These are phyloP conservation scores for Candida corydali DNA, from an alignment of 805 yeast species.

Conservation along the genomic window DNA sequence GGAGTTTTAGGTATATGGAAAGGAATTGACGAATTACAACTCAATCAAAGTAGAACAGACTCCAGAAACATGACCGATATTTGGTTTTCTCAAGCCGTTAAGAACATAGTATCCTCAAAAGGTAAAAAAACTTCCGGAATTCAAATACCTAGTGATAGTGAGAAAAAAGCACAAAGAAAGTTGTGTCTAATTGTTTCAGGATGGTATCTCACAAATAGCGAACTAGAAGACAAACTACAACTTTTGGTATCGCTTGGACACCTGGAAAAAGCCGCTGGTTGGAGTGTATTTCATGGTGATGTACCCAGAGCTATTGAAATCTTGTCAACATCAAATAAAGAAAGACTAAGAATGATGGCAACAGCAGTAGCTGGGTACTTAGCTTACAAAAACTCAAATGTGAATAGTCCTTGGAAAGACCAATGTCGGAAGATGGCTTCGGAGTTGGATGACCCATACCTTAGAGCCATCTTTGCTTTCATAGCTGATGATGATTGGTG, in stretches of 20 bases:
- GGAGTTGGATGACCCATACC: slow-evolving; percentile 85
- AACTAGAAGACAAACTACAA: slow-evolving; percentile 65
- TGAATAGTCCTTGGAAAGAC: slow-evolving; percentile 84
- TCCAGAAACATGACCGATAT: slow-evolving; percentile 26
- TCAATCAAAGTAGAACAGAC: slow-evolving; percentile 41
- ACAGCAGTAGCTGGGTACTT: slow-evolving; percentile 91
- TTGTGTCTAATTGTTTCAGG: slow-evolving; percentile 83
- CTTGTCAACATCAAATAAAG: slow-evolving; percentile 69
- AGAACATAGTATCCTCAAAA: slow-evolving; percentile 46
- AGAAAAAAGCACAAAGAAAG: slow-evolving; percentile 61
- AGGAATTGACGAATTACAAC: slow-evolving; percentile 47
- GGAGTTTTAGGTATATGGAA: slow-evolving; percentile 93
- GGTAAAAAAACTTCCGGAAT: slow-evolving; percentile 45
- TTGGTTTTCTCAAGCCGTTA: slow-evolving; percentile 48
- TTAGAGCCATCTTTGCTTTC: slow-evolving; percentile 88
- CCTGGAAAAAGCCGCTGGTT: slow-evolving; percentile 90
- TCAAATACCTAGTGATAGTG: slow-evolving; percentile 42
- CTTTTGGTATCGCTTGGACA: slow-evolving; percentile 54
- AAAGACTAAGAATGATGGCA: slow-evolving; percentile 72
- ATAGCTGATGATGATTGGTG: slow-evolving; percentile 95
- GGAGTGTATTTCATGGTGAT: slow-evolving; percentile 95
- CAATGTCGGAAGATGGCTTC: slow-evolving; percentile 85
- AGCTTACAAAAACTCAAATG: slow-evolving; percentile 53
- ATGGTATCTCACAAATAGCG: slow-evolving; percentile 77
- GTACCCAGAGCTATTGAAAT: slow-evolving; percentile 76